phyloP scores from a whole-genome alignment of 306 rosid genomes.

The Quillaja saponaria region DNA sequence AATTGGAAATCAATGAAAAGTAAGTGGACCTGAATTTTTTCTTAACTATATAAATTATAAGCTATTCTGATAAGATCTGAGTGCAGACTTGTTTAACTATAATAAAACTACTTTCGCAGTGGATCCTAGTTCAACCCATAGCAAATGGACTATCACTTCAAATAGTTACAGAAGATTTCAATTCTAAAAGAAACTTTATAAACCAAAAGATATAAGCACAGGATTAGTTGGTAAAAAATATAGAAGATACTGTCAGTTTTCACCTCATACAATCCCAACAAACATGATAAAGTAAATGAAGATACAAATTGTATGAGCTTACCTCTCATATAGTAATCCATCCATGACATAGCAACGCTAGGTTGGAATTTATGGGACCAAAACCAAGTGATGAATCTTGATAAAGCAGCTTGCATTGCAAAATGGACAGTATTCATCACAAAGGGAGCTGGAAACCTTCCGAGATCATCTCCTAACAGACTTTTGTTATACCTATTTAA shows the following conservation, averaged over 20 bases:
- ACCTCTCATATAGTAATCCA: conserved; percentile 88
- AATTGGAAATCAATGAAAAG: no score
- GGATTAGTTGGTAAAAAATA: conserved; percentile 15
- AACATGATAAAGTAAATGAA: conserved; percentile 21
- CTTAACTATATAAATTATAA: no score
- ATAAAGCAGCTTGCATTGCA: conserved; percentile 84
- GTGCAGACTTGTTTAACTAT: no score
- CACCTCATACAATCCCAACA: conserved; percentile 19
- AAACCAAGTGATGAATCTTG: conserved; percentile 77
- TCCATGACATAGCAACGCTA: conserved; percentile 80
- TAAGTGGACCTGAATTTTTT: no score
- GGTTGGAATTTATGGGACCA: conserved; percentile 79
- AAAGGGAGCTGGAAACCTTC: conserved; percentile 95
- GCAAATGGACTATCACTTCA: conserved; percentile 23
- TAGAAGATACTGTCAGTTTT: neutral
- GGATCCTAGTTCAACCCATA: conserved; percentile 16
- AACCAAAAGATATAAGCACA: neutral
- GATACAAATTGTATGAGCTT: conserved; percentile 24
- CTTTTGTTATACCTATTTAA: conserved; percentile 88
- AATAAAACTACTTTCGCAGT: no score
- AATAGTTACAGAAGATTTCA: conserved; percentile 11
- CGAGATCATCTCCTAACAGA: conserved; percentile 86
- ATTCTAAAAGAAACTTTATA: conserved; percentile 1
- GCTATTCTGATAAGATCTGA: no score
- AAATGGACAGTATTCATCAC: conserved; percentile 90